Evolutionary conservation across 257 asterid genomes (phyloP).

Genomic region (Fraxinus americana): DNA sequence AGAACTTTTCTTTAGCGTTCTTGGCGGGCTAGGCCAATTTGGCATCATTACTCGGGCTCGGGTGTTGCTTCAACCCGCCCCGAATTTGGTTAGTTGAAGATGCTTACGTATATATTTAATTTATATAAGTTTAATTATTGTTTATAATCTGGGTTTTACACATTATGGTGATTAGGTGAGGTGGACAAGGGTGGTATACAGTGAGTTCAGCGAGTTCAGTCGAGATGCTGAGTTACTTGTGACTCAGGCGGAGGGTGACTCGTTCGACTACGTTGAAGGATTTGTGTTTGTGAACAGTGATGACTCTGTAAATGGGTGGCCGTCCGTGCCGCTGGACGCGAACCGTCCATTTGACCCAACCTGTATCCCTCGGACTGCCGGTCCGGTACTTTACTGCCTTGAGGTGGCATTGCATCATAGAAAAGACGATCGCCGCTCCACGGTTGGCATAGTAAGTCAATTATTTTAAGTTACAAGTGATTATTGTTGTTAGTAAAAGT

Average conservation of each 20-base stretch:
- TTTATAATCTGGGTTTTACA: neutral
- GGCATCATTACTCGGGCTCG: constrained; percentile 90
- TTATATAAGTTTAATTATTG: neutral
- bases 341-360: constrained; percentile 51
- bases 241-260: constrained; percentile 40
- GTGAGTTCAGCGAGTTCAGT: constrained; percentile 75
- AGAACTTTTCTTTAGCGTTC: constrained; percentile 67
- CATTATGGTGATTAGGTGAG: constrained; percentile 48
- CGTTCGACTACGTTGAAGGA: constrained; percentile 90
- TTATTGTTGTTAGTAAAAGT: neutral
- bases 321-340: constrained; percentile 59
- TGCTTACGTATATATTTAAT: neutral
- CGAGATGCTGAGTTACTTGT: constrained; percentile 78
- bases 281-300: constrained; percentile 74
- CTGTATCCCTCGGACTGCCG: constrained; percentile 44
- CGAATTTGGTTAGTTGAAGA: constrained; percentile 60
- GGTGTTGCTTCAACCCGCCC: constrained; percentile 75
- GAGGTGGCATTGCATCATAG: constrained; percentile 76
- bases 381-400: constrained; percentile 87
- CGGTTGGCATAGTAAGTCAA: constrained; percentile 54
- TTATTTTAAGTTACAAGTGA: neutral
- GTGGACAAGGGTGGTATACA: constrained; percentile 89
- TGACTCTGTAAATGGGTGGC: constrained; percentile 87
- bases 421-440: constrained; percentile 38
- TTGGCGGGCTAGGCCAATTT: constrained; percentile 95